Conservation (phyloP, 305 asterid species). For the Caryopteris hybrid region DNA sequence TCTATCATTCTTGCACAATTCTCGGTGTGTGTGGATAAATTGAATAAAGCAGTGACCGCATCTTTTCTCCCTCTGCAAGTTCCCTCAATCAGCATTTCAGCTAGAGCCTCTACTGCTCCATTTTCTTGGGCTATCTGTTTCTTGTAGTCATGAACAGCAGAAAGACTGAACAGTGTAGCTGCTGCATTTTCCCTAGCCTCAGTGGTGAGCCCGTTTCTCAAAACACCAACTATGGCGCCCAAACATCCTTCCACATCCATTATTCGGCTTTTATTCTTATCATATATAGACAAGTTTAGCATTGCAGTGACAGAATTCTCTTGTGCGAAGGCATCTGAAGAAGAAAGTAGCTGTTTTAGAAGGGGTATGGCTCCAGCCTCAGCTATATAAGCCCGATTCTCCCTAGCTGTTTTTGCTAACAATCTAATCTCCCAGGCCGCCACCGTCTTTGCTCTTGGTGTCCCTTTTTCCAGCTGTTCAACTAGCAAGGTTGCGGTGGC, state of each 20-base stretch:
- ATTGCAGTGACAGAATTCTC: constrained; percentile 91
- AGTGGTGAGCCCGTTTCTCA: constrained; percentile 61
- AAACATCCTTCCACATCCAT: constrained; percentile 82
- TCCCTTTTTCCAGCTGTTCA: constrained; percentile 63
- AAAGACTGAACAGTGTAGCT: constrained; percentile 89
- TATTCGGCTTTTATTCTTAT: constrained; percentile 67
- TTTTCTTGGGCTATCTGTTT: constrained; percentile 63
- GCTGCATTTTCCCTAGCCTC: constrained; percentile 96
- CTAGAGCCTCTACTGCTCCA: constrained; percentile 73
- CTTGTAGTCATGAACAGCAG: constrained; percentile 88
- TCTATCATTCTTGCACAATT: constrained; percentile 68
- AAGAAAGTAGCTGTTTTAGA: constrained; percentile 52
- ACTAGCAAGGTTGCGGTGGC: constrained; percentile 68
- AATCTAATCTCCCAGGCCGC: constrained; percentile 83
- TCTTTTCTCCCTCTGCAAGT: constrained; percentile 82
- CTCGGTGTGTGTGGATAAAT: constrained; percentile 70
- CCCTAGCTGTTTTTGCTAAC: constrained; percentile 77
- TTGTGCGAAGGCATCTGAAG: constrained; percentile 65
- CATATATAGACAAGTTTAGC: constrained; percentile 79
- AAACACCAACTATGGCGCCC: constrained; percentile 56
- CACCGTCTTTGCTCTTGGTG: constrained; percentile 61
- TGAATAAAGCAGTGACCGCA: constrained; percentile 84
- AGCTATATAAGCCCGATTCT: constrained; percentile 79
- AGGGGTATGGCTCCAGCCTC: constrained; percentile 90
- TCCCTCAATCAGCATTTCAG: constrained; percentile 57